phyloP scores from a whole-genome alignment of 495 filamentous ascomycete species.

The Cryomyces antarcticus region DNA sequence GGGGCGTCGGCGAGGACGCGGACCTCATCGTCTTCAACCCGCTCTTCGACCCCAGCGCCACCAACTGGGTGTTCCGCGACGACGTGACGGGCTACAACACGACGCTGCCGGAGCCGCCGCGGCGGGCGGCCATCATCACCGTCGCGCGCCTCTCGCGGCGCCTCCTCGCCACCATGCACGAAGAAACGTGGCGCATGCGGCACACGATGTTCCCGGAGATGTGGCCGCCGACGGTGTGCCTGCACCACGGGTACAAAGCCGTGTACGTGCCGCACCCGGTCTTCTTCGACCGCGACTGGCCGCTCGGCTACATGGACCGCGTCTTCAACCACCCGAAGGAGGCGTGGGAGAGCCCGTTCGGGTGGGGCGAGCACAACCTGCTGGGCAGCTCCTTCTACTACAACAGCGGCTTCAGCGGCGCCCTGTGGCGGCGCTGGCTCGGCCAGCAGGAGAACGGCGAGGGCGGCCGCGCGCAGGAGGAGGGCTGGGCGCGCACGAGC shows the following conservation, averaged over 20 bases:
- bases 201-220: conserved; percentile 24
- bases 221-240: conserved; percentile 19
- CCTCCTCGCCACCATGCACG: conserved; percentile 20
- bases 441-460: conserved; percentile 24
- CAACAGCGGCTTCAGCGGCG: conserved; percentile 24
- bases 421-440: conserved; percentile 27
- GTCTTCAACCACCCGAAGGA: conserved; percentile 24
- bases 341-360: conserved; percentile 21
- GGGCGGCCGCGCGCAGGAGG: conserved; percentile 19
- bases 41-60: conserved; percentile 21
- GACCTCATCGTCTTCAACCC: conserved; percentile 34
- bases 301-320: conserved; percentile 16
- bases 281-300: conserved; percentile 30
- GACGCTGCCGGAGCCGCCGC: conserved; percentile 17
- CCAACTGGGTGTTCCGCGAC: conserved; percentile 23
- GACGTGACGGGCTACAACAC: conserved; percentile 22
- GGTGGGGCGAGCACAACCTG: conserved; percentile 30
- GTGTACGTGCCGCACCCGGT: conserved; percentile 27
- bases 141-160: conserved; percentile 18
- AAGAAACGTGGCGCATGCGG: conserved; percentile 15
- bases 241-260: conserved; percentile 23
- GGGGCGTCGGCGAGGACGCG: conserved; percentile 40
- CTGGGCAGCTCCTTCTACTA: conserved; percentile 28
- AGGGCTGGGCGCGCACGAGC: conserved; percentile 12
- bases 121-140: conserved; percentile 23